phyloP scores from a whole-genome alignment of 139 green algal genomes.

The Picochlorum sp. region DNA sequence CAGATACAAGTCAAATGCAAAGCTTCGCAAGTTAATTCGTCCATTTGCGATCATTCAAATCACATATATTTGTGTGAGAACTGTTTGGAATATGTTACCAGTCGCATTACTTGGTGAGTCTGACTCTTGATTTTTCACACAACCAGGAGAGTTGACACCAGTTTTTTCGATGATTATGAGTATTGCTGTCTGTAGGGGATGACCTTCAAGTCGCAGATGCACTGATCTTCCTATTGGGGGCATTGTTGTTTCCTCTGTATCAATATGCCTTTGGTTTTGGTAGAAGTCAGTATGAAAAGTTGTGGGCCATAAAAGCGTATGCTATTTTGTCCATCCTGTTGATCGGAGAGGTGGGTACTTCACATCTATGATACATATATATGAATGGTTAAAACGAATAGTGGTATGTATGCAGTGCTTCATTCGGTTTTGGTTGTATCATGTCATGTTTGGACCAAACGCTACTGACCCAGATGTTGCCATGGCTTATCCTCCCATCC shows the following conservation, averaged over 20 bases:
- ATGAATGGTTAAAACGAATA: not conserved
- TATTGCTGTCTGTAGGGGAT: not conserved
- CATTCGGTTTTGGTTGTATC: constrained; percentile 15
- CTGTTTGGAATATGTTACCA: not conserved
- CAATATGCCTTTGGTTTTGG: constrained; percentile 14
- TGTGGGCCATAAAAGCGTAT: constrained; percentile 7
- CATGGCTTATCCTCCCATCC: constrained; percentile 6
- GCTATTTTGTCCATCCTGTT: not conserved
- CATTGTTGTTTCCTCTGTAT: constrained; percentile 6
- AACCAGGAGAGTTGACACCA: not conserved
- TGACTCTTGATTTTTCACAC: not conserved
- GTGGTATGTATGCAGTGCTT: constrained; percentile 11
- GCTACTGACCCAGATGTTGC: constrained; percentile 10
- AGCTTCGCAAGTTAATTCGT: not conserved
- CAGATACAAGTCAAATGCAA: constrained; percentile 4
- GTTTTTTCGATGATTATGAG: not conserved
- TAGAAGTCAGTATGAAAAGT: constrained; percentile 9
- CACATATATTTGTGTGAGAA: constrained; percentile 1
- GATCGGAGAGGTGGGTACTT: constrained; percentile 10
- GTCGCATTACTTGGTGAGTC: not conserved
- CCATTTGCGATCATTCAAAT: not conserved
- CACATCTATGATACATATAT: not conserved
- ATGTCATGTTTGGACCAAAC: constrained; percentile 9
- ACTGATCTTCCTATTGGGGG: not conserved
- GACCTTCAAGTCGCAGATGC: not conserved